These are phyloP conservation scores for Leucocoprinus birnbaumii DNA, from an alignment of 768 basidiomycete species.

Conservation along the genomic window DNA sequence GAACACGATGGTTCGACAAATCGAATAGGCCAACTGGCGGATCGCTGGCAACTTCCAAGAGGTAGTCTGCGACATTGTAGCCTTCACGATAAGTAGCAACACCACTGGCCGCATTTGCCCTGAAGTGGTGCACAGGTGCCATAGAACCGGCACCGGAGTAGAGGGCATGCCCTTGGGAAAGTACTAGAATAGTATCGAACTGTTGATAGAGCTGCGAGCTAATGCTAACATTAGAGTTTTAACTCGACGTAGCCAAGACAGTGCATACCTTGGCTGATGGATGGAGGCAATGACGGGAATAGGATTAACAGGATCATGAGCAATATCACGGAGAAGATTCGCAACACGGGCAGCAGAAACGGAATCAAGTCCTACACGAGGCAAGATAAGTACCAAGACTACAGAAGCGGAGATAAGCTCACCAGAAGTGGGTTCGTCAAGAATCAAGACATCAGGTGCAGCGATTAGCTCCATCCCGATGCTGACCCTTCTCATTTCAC, in stretches of 20 bases:
- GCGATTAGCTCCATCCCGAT: constrained; percentile 90
- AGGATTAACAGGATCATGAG: constrained; percentile 62
- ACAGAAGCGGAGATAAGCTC: constrained; percentile 11
- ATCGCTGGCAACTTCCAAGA: constrained; percentile 83
- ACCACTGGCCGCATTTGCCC: constrained; percentile 33
- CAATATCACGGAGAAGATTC: constrained; percentile 72
- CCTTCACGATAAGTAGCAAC: constrained; percentile 64
- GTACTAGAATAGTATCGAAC: constrained; percentile 78
- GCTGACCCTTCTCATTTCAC: constrained; percentile 87
- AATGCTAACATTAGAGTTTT: background rate
- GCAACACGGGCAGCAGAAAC: constrained; percentile 82
- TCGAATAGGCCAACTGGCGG: constrained; percentile 48
- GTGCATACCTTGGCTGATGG: constrained; percentile 74
- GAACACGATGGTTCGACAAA: background rate
- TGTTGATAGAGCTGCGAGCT: constrained; percentile 83
- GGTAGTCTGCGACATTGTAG: constrained; percentile 91
- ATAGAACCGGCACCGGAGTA: constrained; percentile 79
- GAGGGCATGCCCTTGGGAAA: constrained; percentile 73
- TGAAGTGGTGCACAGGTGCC: constrained; percentile 67
- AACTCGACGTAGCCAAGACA: background rate
- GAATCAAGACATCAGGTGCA: constrained; percentile 77
- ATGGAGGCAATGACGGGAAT: constrained; percentile 86
- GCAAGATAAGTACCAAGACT: background rate
- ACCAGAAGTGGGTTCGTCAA: constrained; percentile 84
- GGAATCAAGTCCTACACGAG: constrained; percentile 67